A percentile compares a stretch with the other conserved stretches of the same genome.
phyloP scores from a whole-genome alignment of 371 early-diverging fungal species.

The Mucor mucedo region DNA sequence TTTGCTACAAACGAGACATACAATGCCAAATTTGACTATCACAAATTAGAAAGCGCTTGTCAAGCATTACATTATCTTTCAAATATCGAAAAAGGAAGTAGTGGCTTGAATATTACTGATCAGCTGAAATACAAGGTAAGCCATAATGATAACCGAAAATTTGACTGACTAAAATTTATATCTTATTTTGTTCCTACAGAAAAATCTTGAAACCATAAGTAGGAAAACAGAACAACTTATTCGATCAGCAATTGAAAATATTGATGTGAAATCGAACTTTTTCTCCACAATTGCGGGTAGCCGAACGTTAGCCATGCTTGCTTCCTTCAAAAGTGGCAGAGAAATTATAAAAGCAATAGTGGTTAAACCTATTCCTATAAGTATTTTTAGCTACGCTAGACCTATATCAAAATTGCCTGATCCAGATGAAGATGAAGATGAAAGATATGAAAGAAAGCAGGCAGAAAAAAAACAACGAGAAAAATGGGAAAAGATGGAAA shows the following conservation, averaged over 20 bases:
- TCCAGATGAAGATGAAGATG: not conserved
- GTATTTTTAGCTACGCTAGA: slow-evolving; percentile 14
- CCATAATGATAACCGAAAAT: no score
- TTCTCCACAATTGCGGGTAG: slow-evolving; percentile 22
- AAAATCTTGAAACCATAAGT: not conserved
- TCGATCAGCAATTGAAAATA: not conserved
- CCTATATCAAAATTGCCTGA: not conserved
- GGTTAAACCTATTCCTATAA: slow-evolving; percentile 6
- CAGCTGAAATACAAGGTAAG: not conserved
- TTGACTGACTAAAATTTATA: not conserved
- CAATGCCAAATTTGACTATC: slow-evolving; percentile 5
- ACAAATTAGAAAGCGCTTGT: slow-evolving; percentile 17
- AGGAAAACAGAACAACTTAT: not conserved
- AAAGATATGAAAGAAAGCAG: not conserved
- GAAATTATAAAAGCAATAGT: slow-evolving; percentile 3
- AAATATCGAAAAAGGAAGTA: not conserved
- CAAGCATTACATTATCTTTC: slow-evolving; percentile 15
- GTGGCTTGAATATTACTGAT: not conserved
- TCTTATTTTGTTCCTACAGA: not conserved
- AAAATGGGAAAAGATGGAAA: not conserved
- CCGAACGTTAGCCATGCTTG: slow-evolving; percentile 16
- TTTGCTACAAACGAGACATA: not conserved
- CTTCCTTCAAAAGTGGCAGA: slow-evolving; percentile 10
- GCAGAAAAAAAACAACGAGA: not conserved
- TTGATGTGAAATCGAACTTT: not conserved